These are phyloP conservation scores for Lagenidium sp. DNA, from an alignment of 352 stramenopile genomes.

Conservation along the genomic window DNA sequence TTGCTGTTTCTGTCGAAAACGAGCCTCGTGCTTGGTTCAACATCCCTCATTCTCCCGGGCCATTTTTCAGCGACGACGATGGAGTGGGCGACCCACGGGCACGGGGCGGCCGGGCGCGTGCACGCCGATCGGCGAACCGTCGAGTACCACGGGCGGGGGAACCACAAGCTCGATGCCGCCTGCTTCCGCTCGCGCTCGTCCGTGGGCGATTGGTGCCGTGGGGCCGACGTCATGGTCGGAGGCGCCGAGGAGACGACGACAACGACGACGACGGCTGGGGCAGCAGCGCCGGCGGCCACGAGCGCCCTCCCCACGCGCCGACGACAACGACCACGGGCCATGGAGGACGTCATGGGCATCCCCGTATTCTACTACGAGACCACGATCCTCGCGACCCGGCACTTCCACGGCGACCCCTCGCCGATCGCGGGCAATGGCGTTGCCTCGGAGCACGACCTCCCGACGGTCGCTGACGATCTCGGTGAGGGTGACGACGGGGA, in stretches of 20 bases:
- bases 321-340: background rate
- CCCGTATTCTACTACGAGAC: background rate
- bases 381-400: background rate
- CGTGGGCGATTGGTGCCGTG: slow-evolving; percentile 5
- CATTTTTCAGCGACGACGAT: slow-evolving; percentile 5
- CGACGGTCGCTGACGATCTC: background rate
- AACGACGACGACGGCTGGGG: background rate
- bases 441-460: background rate
- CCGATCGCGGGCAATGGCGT: background rate
- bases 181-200: slow-evolving; percentile 29
- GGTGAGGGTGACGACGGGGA: background rate
- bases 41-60: too few relatives aligned
- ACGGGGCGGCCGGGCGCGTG: slow-evolving; percentile 37
- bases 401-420: background rate
- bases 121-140: slow-evolving; percentile 46
- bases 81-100: slow-evolving; percentile 16
- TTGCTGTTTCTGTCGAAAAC: too few relatives aligned
- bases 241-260: background rate
- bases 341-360: background rate
- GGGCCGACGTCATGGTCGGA: background rate
- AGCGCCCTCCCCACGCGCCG: background rate
- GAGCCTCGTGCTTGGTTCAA: too few relatives aligned
- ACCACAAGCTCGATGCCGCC: slow-evolving; percentile 36
- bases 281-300: background rate
- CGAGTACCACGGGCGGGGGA: slow-evolving; percentile 44